Evolutionary conservation across 2,329 filamentous ascomycete species (phyloP).

Genomic region (Pseudogymnoascus sp.): DNA sequence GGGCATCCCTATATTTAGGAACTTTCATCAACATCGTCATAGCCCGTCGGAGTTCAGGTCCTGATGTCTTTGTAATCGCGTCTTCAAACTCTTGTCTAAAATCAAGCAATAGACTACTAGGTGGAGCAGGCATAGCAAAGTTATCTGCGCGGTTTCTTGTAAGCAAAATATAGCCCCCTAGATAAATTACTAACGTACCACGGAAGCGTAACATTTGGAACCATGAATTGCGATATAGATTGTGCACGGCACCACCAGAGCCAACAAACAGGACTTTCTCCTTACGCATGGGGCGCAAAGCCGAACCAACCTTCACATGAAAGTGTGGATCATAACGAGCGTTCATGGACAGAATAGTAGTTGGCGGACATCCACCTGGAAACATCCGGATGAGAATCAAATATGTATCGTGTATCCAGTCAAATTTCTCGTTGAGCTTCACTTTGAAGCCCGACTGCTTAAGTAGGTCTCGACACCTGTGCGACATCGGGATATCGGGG

Average conservation of each 20-base stretch:
- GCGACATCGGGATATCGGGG: slow-evolving; percentile 45
- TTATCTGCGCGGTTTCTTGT: slow-evolving; percentile 38
- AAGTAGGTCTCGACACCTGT: slow-evolving; percentile 42
- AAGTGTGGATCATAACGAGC: slow-evolving; percentile 45
- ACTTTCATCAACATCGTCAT: slow-evolving; percentile 61
- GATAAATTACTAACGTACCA: background rate
- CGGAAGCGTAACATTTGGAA: slow-evolving; percentile 46
- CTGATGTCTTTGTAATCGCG: slow-evolving; percentile 45
- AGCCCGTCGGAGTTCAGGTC: slow-evolving; percentile 45
- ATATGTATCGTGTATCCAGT: slow-evolving; percentile 65
- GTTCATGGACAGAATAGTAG: slow-evolving; percentile 48
- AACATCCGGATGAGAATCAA: slow-evolving; percentile 62
- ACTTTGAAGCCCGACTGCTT: slow-evolving; percentile 45
- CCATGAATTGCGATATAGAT: slow-evolving; percentile 62
- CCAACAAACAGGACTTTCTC: slow-evolving; percentile 51
- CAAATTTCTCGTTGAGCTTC: slow-evolving; percentile 44
- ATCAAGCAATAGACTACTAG: slow-evolving; percentile 54
- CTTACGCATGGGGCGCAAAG: slow-evolving; percentile 45
- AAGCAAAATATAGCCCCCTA: background rate
- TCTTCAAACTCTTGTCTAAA: slow-evolving; percentile 59
- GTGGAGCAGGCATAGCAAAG: slow-evolving; percentile 51
- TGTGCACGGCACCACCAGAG: slow-evolving; percentile 59
- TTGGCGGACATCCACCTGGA: slow-evolving; percentile 51
- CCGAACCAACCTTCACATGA: slow-evolving; percentile 46
- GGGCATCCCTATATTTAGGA: slow-evolving; percentile 55